Evolutionary conservation across 495 filamentous ascomycete genomes (phyloP), one percentile per base, ranked within the genome.

Genomic region (Annulohypoxylon stygium): DNA sequence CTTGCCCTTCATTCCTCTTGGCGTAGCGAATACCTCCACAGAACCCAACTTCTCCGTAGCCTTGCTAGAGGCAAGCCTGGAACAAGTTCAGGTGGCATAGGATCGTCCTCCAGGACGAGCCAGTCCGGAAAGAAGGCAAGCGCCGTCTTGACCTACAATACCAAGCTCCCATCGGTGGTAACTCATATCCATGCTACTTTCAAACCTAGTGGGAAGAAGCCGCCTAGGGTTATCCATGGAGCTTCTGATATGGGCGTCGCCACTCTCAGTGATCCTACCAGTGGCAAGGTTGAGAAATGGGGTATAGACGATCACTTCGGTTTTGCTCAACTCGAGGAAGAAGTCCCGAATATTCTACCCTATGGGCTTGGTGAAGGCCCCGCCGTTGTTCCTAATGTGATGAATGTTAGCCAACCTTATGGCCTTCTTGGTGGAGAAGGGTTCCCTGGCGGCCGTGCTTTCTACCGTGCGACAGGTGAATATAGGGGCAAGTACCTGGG

Each of bases 1-100:
- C 84, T 98, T 43, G 95, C 92, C 33, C 86, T 89, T 11, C 82
- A 93, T 48, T 91, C 93, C 18, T 94, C 94, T 1, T 98, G 95
- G 95, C 88, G 94, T 34, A 97, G 93, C 78, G 95, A 98, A 77
- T 98, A 97, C 76, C 91, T 97, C 45, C 79, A 96, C 33, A 86
- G 95, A 25, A 98, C 93, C n/a, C 88, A 91, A 50, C 84, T 97
- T 66, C 84, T 98, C 45, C 88, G 93, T 43, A 95, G 92, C 55
- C 83, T 98, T 61, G 86, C 84, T 36, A 88, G 93, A 60, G 95
- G 94, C 41, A 81, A 97, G 37, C 86, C 89, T 1, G 85, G 83
- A 8, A 79, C 83, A 26, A 80, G 79, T 26, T 65, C 78, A 5
- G 82, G 82, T 14, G 80, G 81, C 45, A 79, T 76, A 36, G 83